Base-by-base conservation (phyloP, 495 filamentous ascomycete genomes). In the Tuber aestivum region DNA sequence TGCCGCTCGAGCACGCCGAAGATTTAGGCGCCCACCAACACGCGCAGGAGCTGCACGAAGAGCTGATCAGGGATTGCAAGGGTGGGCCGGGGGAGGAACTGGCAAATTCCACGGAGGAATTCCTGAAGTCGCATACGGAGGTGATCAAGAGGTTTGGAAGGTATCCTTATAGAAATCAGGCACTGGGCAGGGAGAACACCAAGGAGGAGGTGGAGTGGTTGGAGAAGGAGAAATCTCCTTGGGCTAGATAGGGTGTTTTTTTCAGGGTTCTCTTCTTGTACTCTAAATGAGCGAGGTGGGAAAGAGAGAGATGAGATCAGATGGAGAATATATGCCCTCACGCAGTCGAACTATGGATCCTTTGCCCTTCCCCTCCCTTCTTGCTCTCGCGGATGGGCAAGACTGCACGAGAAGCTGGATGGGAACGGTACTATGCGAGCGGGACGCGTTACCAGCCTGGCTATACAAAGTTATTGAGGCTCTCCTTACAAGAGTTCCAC, bases 1-100 rank as follows among this genome's bases (percentile, higher is more conserved):
- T 87, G 61, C 86, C 87, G 6, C 75, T 87, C 5, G 80, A 81
- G 79, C 87, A 88, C 77, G 85, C 84, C 2, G 87, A 88, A 76
- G 71, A 83, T 27, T 72, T 82, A 5, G 76, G 71, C 37, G 78
- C 83, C 50, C 86, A 87, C 70, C 72, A 82, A 20, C 44, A 40
- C 69, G 75, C 75, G 70, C 37, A 41, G 20, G 82, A 79, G 68
- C 77, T 71, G 41, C 18, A 81, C 16, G 77, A 74, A 40, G 74
- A 74, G 61, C 50, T 40, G 41, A 23, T 20, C 27, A 61, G n/a
- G 7, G 48, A 45, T 14, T 75, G 50, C 23, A 27, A 56, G 2
- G 48, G 32, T 50, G 27, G 10, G 50, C 76, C 76, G 14, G 82
- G 80, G 45, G 72, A 76, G 38, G 74, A 50, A 37, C 76, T 72